Conservation (phyloP, 1,284 basidiomycete species). For the Moniliella sp. region DNA sequence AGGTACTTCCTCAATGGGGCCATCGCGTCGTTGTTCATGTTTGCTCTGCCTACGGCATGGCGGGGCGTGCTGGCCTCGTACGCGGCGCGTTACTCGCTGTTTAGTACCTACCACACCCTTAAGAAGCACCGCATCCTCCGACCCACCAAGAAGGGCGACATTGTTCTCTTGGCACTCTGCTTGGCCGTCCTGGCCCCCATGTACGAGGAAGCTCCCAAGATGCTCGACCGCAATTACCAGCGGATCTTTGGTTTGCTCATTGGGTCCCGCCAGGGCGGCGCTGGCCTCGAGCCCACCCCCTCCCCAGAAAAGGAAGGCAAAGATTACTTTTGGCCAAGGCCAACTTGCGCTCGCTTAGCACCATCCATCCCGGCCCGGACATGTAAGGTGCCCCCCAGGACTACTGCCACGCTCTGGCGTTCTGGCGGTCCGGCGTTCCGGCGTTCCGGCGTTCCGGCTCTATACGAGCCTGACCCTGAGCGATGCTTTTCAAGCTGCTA, state of each 20-base stretch:
- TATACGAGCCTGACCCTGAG: no score
- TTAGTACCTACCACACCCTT: neutral
- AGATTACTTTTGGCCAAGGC: no score
- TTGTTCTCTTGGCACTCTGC: constrained; percentile 9
- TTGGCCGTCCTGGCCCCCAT: constrained; percentile 9
- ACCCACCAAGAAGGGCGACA: constrained; percentile 6
- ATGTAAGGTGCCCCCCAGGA: no score
- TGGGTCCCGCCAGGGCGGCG: constrained; percentile 2
- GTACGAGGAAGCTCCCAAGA: constrained; percentile 9
- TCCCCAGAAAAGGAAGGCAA: no score
- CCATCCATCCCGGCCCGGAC: no score
- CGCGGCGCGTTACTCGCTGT: neutral
- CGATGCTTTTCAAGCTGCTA: no score
- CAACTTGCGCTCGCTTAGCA: no score
- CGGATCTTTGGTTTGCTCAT: constrained; percentile 1
- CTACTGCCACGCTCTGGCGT: no score
- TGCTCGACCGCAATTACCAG: constrained; percentile 3
- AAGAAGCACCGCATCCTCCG: neutral
- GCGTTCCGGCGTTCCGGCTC: no score
- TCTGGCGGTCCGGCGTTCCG: no score
- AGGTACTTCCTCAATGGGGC: constrained; percentile 21
- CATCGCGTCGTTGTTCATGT: constrained; percentile 14
- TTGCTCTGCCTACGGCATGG: constrained; percentile 10
- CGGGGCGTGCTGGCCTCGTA: constrained; percentile 11
- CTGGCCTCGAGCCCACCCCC: neutral